Conservation (phyloP, 305 asterid species). For the Solanum hybrid region DNA sequence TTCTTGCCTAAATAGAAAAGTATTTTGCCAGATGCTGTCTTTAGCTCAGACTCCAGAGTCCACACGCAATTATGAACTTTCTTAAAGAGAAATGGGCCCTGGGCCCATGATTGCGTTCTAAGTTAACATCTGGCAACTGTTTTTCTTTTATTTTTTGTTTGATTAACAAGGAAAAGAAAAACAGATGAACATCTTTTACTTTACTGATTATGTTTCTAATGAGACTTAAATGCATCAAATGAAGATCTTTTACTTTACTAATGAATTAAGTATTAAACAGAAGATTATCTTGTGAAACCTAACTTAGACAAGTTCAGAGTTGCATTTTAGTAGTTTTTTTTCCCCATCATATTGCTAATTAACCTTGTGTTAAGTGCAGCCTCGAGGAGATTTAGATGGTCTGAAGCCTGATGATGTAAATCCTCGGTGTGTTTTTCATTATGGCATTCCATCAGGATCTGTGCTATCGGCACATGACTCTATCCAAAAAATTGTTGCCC, state of each 20-base stretch:
- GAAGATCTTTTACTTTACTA: background rate
- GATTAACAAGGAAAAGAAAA: background rate
- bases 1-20: background rate
- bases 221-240: background rate
- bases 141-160: background rate
- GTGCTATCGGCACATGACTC: conserved; percentile 41
- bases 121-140: background rate
- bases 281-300: background rate
- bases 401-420: conserved; percentile 56
- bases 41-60: background rate
- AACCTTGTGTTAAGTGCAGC: conserved; percentile 37
- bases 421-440: conserved; percentile 68
- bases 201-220: background rate
- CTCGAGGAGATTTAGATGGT: conserved; percentile 49
- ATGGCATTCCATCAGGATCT: conserved; percentile 79
- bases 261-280: background rate
- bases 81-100: background rate
- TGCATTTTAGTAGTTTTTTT: background rate
- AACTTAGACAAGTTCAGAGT: too few relatives aligned
- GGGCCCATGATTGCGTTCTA: background rate
- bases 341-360: background rate
- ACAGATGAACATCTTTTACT: background rate
- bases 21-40: background rate
- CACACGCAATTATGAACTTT: background rate
- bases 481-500: conserved; percentile 63